Evolutionary conservation across 202 grass and related monocot species (phyloP).

Genomic region (Tripidium arundinaceum): DNA sequence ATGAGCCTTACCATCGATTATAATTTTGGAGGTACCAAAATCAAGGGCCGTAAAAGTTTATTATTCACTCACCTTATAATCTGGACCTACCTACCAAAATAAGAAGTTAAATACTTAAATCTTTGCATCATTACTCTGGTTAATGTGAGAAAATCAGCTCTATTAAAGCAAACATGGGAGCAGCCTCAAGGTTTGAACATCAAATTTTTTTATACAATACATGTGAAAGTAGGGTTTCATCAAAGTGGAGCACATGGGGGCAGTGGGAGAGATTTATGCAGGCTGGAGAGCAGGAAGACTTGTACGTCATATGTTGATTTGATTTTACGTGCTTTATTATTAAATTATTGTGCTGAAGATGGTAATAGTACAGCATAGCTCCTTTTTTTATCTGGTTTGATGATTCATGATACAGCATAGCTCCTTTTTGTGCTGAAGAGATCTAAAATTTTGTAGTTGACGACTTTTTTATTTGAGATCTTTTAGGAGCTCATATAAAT

Average conservation of each 20-base stretch:
- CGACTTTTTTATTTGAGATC: conserved; percentile 27
- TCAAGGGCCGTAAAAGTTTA: background rate
- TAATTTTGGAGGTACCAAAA: background rate
- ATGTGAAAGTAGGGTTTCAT: background rate
- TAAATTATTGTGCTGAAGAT: background rate
- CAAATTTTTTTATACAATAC: background rate
- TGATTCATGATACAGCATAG: background rate
- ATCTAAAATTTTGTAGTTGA: no score
- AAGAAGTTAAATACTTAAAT: background rate
- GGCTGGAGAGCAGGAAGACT: background rate
- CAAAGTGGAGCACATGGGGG: background rate
- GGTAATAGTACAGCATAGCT: background rate
- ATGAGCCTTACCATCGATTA: background rate
- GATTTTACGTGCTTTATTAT: background rate
- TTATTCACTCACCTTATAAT: background rate
- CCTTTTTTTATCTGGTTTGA: background rate
- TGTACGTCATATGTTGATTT: background rate
- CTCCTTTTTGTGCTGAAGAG: no score
- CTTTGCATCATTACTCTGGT: background rate
- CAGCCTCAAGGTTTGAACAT: background rate
- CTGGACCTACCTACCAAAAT: background rate
- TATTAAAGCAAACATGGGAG: background rate
- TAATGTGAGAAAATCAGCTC: background rate
- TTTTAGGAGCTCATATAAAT: conserved; percentile 95
- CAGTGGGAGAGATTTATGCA: background rate